Percentiles rank a stretch among this genome's conserved stretches.
phyloP scores from a whole-genome alignment of 2,329 filamentous ascomycete species.

The Aspergillus calidoustus region DNA sequence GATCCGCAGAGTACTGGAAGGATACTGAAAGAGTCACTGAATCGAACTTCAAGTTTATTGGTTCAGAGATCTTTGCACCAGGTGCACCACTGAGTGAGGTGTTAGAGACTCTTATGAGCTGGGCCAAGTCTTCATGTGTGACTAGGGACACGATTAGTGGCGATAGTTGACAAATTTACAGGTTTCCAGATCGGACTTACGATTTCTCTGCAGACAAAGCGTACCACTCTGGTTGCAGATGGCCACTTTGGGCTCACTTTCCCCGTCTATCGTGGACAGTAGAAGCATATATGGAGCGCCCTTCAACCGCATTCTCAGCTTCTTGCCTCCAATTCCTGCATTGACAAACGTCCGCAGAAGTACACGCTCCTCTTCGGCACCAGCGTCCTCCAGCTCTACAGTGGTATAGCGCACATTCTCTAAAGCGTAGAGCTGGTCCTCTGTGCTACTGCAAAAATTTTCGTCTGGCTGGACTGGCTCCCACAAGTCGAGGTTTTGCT shows the following conservation, averaged over 20 bases:
- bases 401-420: conserved; percentile 36
- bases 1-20: conserved; percentile 34
- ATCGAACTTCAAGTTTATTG: conserved; percentile 33
- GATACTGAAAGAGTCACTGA: conserved; percentile 31
- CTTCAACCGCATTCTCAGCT: conserved; percentile 35
- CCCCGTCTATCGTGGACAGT: conserved; percentile 34
- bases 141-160: conserved; percentile 20
- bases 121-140: conserved; percentile 26
- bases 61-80: conserved; percentile 28
- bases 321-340: conserved; percentile 37
- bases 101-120: conserved; percentile 27
- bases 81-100: conserved; percentile 23
- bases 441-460: conserved; percentile 17
- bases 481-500: conserved; percentile 35
- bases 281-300: conserved; percentile 40
- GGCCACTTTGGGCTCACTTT: conserved; percentile 38
- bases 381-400: conserved; percentile 37
- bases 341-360: conserved; percentile 38
- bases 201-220: conserved; percentile 35
- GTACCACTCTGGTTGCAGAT: conserved; percentile 40
- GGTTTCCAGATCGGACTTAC: conserved; percentile 23
- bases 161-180: neutral
- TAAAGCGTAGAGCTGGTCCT: conserved; percentile 21
- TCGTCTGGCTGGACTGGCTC: conserved; percentile 38
- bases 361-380: conserved; percentile 36